Percentiles rank a stretch among this genome's conserved stretches.
phyloP scores from a whole-genome alignment of 345 rosid genomes.

The Lenwebbia sp. region DNA sequence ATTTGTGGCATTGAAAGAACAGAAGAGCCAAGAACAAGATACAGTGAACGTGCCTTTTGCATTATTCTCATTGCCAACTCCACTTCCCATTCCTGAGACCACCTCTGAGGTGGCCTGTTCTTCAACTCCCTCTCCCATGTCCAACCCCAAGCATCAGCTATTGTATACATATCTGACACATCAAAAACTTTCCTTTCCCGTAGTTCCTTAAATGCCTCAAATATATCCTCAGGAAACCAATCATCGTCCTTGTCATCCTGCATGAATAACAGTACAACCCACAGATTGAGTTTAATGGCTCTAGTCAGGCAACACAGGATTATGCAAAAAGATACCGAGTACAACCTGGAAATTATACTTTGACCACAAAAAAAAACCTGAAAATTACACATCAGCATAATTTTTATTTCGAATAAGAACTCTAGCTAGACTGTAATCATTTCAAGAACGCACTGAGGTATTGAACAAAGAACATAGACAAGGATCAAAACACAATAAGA shows the following conservation, averaged over 20 bases:
- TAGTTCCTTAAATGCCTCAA: constrained; percentile 85
- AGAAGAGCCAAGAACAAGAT: background rate
- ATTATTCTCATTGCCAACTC: constrained; percentile 71
- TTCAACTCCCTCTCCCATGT: constrained; percentile 84
- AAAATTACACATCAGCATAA: background rate
- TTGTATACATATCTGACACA: constrained; percentile 80
- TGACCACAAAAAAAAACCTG: background rate
- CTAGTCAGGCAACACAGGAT: background rate
- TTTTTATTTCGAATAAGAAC: background rate
- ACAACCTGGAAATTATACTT: background rate
- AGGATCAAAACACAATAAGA: background rate
- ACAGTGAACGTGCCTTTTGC: constrained; percentile 49
- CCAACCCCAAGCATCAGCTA: constrained; percentile 99
- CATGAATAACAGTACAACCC: background rate
- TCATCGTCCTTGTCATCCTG: constrained; percentile 84
- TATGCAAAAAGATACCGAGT: background rate
- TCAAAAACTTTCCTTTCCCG: constrained; percentile 68
- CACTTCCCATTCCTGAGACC: constrained; percentile 98
- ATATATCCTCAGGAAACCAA: constrained; percentile 84
- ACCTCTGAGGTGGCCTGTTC: constrained; percentile 61
- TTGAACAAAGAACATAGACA: background rate
- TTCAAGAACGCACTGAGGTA: background rate
- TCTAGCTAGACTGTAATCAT: background rate
- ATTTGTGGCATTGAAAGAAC: background rate
- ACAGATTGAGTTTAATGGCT: background rate